Base-by-base conservation (phyloP, 805 yeast species). In the Jamesozyma lodderae region DNA sequence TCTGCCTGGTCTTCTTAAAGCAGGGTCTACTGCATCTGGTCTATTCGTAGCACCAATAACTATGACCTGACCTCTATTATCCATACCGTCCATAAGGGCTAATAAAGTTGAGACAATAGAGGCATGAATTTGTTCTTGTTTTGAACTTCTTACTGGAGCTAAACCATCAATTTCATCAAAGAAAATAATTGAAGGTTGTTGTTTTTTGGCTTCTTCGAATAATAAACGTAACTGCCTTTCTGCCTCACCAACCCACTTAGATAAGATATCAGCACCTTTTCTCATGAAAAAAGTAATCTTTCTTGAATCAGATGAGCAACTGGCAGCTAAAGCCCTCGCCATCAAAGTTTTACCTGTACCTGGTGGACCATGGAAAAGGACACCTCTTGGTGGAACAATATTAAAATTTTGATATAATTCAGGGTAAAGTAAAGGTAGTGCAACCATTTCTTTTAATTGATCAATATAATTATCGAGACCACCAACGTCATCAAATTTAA, bases 171-270 rank as follows among this genome's bases (percentile, higher is more conserved):
- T 90, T 67, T 92, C 98, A 65, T 92, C 98, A 55, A 92, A 92
- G 60, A 92, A 92, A 13, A 92, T 92, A 40, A 92, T 90, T 6
- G 94, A 76, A 2, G 98, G 98, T 62, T 92, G 98, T 49, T 87
- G 88, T 46, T 84, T 86, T 51, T 81, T 82, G 1, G 98, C 98
- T 61, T 92, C 97, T 63, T 92, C 97, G 58, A 92, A 92, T 40
- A 92, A 64, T 31, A 90, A 66, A 42, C 98, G 67, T 44, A 92
- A 67, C 59, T 92, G 97, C 47, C 98, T 72, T 62, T 92, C 98
- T 5, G 97, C 97, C 61, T 92, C 98, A 52, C 98, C 98, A 3
- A 92, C 97, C 98, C 98, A 92, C 64, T 92, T 92, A 32, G 95
- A 84, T 49, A 92, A 66, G 55, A 94, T 83, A 59, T 92, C 98